Conservation (phyloP, 352 stramenopile genomes). For the Phytophthora quininea region DNA sequence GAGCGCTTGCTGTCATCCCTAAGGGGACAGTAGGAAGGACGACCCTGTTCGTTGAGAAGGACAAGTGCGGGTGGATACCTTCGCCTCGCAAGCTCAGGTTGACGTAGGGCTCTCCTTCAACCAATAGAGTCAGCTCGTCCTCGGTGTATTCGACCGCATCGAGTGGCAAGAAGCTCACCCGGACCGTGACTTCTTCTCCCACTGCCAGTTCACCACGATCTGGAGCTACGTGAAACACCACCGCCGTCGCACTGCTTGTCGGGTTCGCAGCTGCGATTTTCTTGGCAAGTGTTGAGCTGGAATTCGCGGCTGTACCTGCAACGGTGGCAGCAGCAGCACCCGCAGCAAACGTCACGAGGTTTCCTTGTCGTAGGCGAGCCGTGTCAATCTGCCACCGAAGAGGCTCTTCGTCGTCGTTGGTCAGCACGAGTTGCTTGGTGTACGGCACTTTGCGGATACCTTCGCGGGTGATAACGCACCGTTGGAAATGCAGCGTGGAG, state of each 20-base stretch:
- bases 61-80: slow-evolving; percentile 93
- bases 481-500: slow-evolving; percentile 81
- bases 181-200: slow-evolving; percentile 77
- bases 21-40: slow-evolving; percentile 91
- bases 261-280: slow-evolving; percentile 29
- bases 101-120: slow-evolving; percentile 84
- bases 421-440: slow-evolving; percentile 78
- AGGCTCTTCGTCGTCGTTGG: slow-evolving; percentile 63
- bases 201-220: slow-evolving; percentile 79
- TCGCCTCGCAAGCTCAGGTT: slow-evolving; percentile 76
- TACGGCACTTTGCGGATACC: slow-evolving; percentile 88
- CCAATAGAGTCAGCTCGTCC: slow-evolving; percentile 72
- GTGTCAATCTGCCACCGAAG: slow-evolving; percentile 88
- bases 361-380: slow-evolving; percentile 25
- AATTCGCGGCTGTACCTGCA: slow-evolving; percentile 1
- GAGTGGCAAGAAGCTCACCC: slow-evolving; percentile 89
- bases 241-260: slow-evolving; percentile 38
- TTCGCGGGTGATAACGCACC: slow-evolving; percentile 86
- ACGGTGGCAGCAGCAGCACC: slow-evolving; percentile 19
- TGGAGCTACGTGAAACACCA: slow-evolving; percentile 86
- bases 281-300: slow-evolving; percentile 24
- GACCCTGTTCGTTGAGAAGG: slow-evolving; percentile 86
- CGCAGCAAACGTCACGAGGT: slow-evolving; percentile 32
- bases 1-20: slow-evolving; percentile 60
- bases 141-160: slow-evolving; percentile 81